Evolutionary conservation across 164 flowering plant species (phyloP).

Genomic region (Buxus sempervirens): DNA sequence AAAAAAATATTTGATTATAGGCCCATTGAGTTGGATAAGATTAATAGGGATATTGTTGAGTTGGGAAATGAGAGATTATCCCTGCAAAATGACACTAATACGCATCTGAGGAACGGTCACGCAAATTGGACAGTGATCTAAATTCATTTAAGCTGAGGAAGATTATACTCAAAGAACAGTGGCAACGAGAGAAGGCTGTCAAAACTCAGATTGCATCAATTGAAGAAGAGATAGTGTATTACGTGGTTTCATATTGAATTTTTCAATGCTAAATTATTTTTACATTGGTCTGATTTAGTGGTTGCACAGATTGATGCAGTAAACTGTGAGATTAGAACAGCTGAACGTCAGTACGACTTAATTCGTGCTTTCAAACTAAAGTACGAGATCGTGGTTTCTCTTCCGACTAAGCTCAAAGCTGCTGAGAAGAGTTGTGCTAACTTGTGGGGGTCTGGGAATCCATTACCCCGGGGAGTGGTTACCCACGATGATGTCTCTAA

Average conservation of each 20-base stretch:
- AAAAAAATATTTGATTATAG: slow-evolving; percentile 97
- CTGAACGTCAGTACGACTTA: slow-evolving; percentile 85
- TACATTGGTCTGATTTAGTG: not conserved
- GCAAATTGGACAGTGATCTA: slow-evolving; percentile 78
- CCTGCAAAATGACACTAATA: slow-evolving; percentile 78
- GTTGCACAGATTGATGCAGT: slow-evolving; percentile 63
- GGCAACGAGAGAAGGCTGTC: too few species aligned
- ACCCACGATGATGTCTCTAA: too few species aligned
- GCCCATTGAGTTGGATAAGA: slow-evolving; percentile 90
- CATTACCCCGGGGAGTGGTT: too few species aligned
- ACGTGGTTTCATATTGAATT: too few species aligned
- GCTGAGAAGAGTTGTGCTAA: slow-evolving; percentile 78
- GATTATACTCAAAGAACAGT: too few species aligned
- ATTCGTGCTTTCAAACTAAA: slow-evolving; percentile 93
- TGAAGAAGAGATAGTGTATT: slow-evolving; percentile 74
- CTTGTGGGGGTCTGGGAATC: slow-evolving; percentile 61
- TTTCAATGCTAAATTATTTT: not conserved
- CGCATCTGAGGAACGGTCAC: slow-evolving; percentile 74
- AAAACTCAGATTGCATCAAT: too few species aligned
- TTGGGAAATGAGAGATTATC: too few species aligned
- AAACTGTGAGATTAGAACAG: slow-evolving; percentile 96
- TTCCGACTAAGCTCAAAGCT: slow-evolving; percentile 76
- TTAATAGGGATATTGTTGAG: slow-evolving; percentile 75
- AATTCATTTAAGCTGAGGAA: slow-evolving; percentile 64
- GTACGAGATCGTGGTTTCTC: slow-evolving; percentile 80